phyloP scores from a whole-genome alignment of 805 yeast species.

The Wickerhamiella vanderwaltii region DNA sequence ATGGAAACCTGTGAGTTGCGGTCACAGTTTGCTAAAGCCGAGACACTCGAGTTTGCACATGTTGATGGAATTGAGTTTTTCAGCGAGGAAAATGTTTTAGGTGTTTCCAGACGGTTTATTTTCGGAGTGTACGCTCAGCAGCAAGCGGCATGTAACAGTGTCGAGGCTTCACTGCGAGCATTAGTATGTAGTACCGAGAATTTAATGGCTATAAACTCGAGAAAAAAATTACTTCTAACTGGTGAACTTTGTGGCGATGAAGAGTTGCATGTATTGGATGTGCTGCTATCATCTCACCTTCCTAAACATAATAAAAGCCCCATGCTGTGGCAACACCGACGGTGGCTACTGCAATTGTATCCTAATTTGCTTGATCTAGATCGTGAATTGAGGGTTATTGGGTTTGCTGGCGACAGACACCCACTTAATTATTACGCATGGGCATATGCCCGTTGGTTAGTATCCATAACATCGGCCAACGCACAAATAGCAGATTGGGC shows the following conservation, averaged over 20 bases:
- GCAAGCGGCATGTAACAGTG: neutral
- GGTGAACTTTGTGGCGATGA: conserved; percentile 9
- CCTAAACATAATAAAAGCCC: conserved; percentile 31
- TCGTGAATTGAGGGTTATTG: conserved; percentile 24
- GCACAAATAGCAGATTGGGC: conserved; percentile 5
- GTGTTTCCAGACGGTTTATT: conserved; percentile 19
- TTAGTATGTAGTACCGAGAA: conserved; percentile 27
- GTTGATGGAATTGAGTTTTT: conserved; percentile 9
- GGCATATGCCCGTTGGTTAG: conserved; percentile 30
- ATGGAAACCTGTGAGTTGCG: conserved; percentile 14
- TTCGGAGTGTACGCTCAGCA: conserved; percentile 14
- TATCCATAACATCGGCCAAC: conserved; percentile 3
- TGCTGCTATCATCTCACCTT: conserved; percentile 25
- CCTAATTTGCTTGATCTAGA: conserved; percentile 9
- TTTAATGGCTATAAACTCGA: conserved; percentile 22
- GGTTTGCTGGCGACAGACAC: conserved; percentile 31
- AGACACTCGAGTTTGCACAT: conserved; percentile 10
- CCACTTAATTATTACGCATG: conserved; percentile 40
- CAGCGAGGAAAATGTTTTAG: conserved; percentile 19
- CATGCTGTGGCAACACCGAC: conserved; percentile 31
- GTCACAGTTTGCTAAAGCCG: neutral
- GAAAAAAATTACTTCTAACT: conserved; percentile 19
- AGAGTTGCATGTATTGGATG: conserved; percentile 22
- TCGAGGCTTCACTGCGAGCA: conserved; percentile 16
- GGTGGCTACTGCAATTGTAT: conserved; percentile 20